Evolutionary conservation across 2,329 filamentous ascomycete species (phyloP), one percentile per base, ranked within the genome.

Genomic region (Verticillium longisporum): DNA sequence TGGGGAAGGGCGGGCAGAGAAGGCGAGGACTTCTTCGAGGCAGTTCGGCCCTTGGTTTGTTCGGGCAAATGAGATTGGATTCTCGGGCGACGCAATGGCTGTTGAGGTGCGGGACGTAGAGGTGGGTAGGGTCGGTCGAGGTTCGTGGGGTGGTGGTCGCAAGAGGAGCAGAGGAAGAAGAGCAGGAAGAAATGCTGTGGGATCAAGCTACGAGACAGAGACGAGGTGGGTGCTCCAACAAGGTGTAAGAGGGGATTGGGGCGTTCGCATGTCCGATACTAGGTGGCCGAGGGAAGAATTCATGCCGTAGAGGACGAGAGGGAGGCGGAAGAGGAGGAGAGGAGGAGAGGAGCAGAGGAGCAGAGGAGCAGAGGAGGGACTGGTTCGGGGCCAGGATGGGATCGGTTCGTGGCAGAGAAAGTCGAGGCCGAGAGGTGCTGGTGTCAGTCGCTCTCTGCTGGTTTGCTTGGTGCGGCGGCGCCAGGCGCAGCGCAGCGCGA

Each of bases 31-130:
- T 50, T n/a, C 45, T 50, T 50, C 18, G n/a, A 50, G n/a, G 45
- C 45, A 50, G 45, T 50, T 18, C 45, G n/a, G n/a, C 21, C 7
- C 21, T 18, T 50, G 45, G 6, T 9, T 50, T 21, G 18, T 7
- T 3, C n/a, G 13, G 45, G 6, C 6, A n/a, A 11, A 10, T 21
- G 45, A 7, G 45, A 5, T 50, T n/a, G 18, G 18, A 64, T 3
- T 64, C 66, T 67, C 65, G 65, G 68, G 66, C 68, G 67, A 68
- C 65, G 65, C 68, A 26, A 26, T 69, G 68, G 67, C 67, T 67
- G 69, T 66, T 66, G 67, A 66, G 69, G 68, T 10, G 18, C 3
- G n/a, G n/a, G 45, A 26, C 26, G 26, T 4, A 50, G 45, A 26
- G 18, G 69, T 45, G 57, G 68, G 59, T 56, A 61, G 59, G 59